phyloP scores from a whole-genome alignment of 352 stramenopile genomes.

The Pythium chondricola region DNA sequence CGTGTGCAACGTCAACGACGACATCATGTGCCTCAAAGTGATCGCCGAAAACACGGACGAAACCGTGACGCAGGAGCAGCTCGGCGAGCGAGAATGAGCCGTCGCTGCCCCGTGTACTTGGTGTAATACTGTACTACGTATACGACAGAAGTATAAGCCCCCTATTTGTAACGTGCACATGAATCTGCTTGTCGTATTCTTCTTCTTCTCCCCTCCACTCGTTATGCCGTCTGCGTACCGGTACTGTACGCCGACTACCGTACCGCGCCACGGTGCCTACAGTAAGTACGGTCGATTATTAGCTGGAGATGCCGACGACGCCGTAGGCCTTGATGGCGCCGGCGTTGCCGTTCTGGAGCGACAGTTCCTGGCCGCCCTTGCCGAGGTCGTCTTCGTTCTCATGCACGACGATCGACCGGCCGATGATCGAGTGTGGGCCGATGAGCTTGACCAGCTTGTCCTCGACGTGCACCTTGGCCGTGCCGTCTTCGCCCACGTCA shows the following conservation, averaged over 20 bases:
- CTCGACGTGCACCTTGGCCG: constrained; percentile 89
- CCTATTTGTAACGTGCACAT: too few species aligned
- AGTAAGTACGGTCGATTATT: constrained; percentile 21
- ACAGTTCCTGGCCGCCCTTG: constrained; percentile 95
- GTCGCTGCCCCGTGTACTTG: too few species aligned
- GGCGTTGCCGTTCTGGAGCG: constrained; percentile 94
- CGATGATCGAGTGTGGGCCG: constrained; percentile 97
- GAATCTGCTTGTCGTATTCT: neutral
- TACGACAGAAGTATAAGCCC: too few species aligned
- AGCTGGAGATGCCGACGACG: constrained; percentile 90
- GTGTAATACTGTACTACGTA: too few species aligned
- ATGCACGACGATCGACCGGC: constrained; percentile 93
- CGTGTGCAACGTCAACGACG: constrained; percentile 74
- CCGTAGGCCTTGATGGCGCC: constrained; percentile 89
- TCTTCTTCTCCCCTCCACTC: neutral
- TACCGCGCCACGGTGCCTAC: neutral
- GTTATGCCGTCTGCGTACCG: neutral
- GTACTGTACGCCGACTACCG: neutral
- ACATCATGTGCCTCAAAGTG: constrained; percentile 73
- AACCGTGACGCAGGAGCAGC: constrained; percentile 51
- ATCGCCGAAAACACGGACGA: constrained; percentile 74
- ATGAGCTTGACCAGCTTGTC: constrained; percentile 97
- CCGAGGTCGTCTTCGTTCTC: constrained; percentile 95
- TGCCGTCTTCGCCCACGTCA: constrained; percentile 81
- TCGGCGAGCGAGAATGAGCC: constrained; percentile 29